Percentiles rank a stretch among this genome's conserved stretches.
Evolutionary conservation across 352 stramenopile genomes (phyloP).

Genomic region (Globisporangium middletonii): DNA sequence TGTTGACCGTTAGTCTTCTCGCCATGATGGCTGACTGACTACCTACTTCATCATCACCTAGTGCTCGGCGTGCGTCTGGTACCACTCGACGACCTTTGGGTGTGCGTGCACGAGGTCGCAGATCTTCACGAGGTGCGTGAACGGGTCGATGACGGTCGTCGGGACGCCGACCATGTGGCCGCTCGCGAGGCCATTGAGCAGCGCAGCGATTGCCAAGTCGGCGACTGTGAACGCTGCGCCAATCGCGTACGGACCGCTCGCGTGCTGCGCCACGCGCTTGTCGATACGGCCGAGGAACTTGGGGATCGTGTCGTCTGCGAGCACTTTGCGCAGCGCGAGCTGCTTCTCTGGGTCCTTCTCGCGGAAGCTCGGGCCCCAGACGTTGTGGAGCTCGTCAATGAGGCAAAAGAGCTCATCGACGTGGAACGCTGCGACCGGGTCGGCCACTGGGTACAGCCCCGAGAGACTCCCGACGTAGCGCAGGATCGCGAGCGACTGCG

Average conservation of each 20-base stretch:
- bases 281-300: slow-evolving; percentile 21
- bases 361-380: slow-evolving; percentile 14
- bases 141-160: too few species aligned
- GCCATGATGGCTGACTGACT: too few species aligned
- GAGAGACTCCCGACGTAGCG: slow-evolving; percentile 50
- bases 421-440: slow-evolving; percentile 19
- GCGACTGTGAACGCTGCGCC: slow-evolving; percentile 20
- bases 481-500: slow-evolving; percentile 31
- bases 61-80: slow-evolving; percentile 14
- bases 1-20: too few species aligned
- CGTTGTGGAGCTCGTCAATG: slow-evolving; percentile 20
- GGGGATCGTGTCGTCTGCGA: slow-evolving; percentile 21
- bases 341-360: slow-evolving; percentile 29
- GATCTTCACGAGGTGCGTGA: slow-evolving; percentile 19
- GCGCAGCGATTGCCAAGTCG: slow-evolving; percentile 18
- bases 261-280: slow-evolving; percentile 20
- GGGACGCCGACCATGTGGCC: too few species aligned
- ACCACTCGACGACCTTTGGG: slow-evolving; percentile 32
- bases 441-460: slow-evolving; percentile 26
- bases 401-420: slow-evolving; percentile 25
- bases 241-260: slow-evolving; percentile 14
- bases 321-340: slow-evolving; percentile 24
- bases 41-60: too few species aligned
- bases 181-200: slow-evolving; percentile 8
- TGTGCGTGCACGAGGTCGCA: slow-evolving; percentile 21